Evolutionary conservation across 2,329 filamentous ascomycete species (phyloP), one percentile per base, ranked within the genome.

Genomic region (Hypoxylon sp.): DNA sequence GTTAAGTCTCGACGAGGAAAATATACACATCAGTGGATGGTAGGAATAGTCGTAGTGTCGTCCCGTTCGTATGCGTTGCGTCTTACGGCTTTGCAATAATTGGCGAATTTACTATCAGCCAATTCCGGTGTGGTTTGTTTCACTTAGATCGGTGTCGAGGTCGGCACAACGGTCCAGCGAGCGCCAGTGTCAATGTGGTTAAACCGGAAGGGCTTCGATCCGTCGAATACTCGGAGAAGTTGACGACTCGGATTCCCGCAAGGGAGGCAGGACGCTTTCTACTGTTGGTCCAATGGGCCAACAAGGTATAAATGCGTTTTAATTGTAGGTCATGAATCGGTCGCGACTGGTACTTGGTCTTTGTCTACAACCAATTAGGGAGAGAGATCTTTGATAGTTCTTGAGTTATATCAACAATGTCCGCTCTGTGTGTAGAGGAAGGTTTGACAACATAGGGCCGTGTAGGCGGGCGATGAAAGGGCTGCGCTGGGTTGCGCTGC

Each of bases 91-190:
- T 41, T 51, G 57, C 50, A 43, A 28, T 51, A 60, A 48, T 53
- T 46, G 32, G 17, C 38, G 14, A 50, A 62, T 62, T 36, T 48
- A 51, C n/a, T 58, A 43, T 63, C 34, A 57, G 52, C 38, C 23
- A 61, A 55, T 34, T 53, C 59, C 21, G 48, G 23, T 28, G 41
- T 55, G 57, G 49, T 56, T 66, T 38, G 53, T 45, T 60, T 43
- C 23, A n/a, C 19, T 25, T 41, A 34, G 48, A 64, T 68, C 53
- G 56, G 50, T 28, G 28, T 68, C 58, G 65, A 71, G 64, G 65
- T 68, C 49, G 67, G 64, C 72, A 72, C 68, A 61, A 63, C 70
- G 67, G 62, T 63, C 63, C 64, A 72, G 67, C 69, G 64, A 71
- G 60, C 62, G 68, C 67, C 68, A 70, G 61, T 58, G 43, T 60